These are phyloP conservation scores for Auricularia sp. DNA, from an alignment of 768 basidiomycete genomes.

Conservation along the genomic window DNA sequence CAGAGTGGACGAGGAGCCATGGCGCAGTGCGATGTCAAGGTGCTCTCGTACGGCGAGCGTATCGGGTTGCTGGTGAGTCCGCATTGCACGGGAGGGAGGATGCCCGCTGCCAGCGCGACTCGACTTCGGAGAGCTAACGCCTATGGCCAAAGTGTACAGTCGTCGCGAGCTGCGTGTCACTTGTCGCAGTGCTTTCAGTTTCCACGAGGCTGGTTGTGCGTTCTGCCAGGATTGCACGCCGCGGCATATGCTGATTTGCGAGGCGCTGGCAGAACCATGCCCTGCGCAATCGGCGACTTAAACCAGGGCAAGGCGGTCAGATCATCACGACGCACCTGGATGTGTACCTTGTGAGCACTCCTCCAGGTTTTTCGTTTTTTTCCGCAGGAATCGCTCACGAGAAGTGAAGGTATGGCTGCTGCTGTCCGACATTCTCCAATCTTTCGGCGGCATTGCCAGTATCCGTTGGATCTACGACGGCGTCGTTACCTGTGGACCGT, in stretches of 20 bases:
- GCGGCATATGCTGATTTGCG: conserved; percentile 12
- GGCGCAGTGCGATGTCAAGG: too few relatives aligned
- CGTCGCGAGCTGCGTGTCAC: conserved; percentile 23
- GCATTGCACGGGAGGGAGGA: too few relatives aligned
- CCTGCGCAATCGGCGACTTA: conserved; percentile 7
- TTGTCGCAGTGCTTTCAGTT: conserved; percentile 24
- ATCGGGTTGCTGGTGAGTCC: too few relatives aligned
- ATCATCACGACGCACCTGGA: conserved; percentile 28
- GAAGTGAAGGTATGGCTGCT: conserved; percentile 14
- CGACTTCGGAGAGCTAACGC: too few relatives aligned
- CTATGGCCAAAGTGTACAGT: neutral
- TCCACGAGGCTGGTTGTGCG: conserved; percentile 25
- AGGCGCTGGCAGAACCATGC: neutral
- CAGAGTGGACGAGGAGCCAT: too few relatives aligned
- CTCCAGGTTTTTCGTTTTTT: conserved; percentile 16
- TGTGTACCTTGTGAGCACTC: conserved; percentile 26
- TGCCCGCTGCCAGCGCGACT: too few relatives aligned
- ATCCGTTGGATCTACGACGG: conserved; percentile 28
- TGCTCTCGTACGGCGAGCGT: too few relatives aligned
- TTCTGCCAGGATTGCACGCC: conserved; percentile 15
- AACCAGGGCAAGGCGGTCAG: conserved; percentile 5
- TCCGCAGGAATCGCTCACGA: neutral
- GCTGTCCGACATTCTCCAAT: conserved; percentile 27
- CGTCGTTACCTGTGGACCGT: conserved; percentile 22
- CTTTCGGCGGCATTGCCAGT: conserved; percentile 27